Evolutionary conservation across 305 asterid genomes (phyloP).

Genomic region (Fraxinus floribunda): DNA sequence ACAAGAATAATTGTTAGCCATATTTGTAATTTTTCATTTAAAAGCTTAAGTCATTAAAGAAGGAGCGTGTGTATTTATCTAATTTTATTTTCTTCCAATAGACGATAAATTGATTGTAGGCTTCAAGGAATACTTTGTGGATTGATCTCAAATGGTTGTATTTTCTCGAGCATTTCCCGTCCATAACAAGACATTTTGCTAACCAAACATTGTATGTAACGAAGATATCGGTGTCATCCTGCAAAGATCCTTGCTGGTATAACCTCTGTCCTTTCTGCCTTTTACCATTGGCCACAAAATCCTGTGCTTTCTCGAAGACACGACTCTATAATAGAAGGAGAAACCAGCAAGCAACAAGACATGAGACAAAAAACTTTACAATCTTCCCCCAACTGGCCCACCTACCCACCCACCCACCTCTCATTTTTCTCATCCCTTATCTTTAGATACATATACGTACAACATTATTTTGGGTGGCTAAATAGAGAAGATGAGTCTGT

Average conservation of each 20-base stretch:
- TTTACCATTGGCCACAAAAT: constrained; percentile 39
- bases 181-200: not conserved
- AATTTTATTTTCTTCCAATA: not conserved
- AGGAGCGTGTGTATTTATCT: not conserved
- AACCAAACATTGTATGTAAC: constrained; percentile 21
- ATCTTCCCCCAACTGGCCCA: constrained; percentile 15
- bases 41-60: constrained; percentile 5
- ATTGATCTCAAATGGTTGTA: not conserved
- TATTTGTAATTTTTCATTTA: not conserved
- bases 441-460: not conserved
- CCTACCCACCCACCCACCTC: not conserved
- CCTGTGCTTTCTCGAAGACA: constrained; percentile 11
- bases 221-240: constrained; percentile 36
- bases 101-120: not conserved
- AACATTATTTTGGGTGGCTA: constrained; percentile 33
- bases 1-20: not conserved
- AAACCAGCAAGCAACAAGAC: constrained; percentile 51
- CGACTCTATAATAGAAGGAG: constrained; percentile 13
- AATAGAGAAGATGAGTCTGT: constrained; percentile 44
- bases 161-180: not conserved
- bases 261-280: constrained; percentile 19
- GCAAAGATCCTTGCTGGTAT: constrained; percentile 36
- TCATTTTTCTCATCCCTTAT: not conserved
- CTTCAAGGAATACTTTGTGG: not conserved
- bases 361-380: constrained; percentile 52